Evolutionary conservation across 139 green algal genomes (phyloP), one percentile per base, ranked within the genome.

Genomic region (Tetradesmus obliquus): DNA sequence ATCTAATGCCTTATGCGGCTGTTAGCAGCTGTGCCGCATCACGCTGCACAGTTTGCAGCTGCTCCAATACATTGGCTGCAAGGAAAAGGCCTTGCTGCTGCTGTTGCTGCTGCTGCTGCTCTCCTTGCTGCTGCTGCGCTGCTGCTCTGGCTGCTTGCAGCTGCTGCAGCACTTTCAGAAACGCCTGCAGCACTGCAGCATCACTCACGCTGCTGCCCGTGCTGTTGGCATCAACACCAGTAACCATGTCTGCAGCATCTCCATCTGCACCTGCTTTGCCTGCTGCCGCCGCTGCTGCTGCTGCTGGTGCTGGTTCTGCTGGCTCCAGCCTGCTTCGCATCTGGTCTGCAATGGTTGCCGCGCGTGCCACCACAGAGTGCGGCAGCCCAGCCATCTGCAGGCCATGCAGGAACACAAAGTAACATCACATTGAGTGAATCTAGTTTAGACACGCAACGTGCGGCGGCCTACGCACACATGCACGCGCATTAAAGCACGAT

Each of bases 301-400:
- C 54, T 71, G 87, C 53, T 32, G 54, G 53, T 24, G 45, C 53
- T 54, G 81, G 51, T 54, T 5, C 81, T 2, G 81, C 81, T 24
- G 53, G 53, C 53, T 87, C 79, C 22, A 92, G 19, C 32, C 81
- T 45, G 6, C 15, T 8, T 22, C 72, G 58, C 24, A 92, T 55
- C 32, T 82, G 9, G 3, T n/a, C 62, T 55, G 89, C 89, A 45
- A 92, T 57, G 5, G 15, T n/a, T n/a, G 89, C 89, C 20, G 94
- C 94, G 8, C 84, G 82, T n/a, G 53, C 17, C 0, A 94, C 86
- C 19, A 96, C 92, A 12, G 55, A 51, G 24, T 51, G 3, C 6
- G 91, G 92, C 13, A 96, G 90, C 19, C 94, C 94, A 69, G 94
- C 93, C 86, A 96, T 94, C 51, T 79, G 82, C 86, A 81, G 15